Conservation (phyloP, 192 early-diverging fungal species). For the Gigaspora rosea region DNA sequence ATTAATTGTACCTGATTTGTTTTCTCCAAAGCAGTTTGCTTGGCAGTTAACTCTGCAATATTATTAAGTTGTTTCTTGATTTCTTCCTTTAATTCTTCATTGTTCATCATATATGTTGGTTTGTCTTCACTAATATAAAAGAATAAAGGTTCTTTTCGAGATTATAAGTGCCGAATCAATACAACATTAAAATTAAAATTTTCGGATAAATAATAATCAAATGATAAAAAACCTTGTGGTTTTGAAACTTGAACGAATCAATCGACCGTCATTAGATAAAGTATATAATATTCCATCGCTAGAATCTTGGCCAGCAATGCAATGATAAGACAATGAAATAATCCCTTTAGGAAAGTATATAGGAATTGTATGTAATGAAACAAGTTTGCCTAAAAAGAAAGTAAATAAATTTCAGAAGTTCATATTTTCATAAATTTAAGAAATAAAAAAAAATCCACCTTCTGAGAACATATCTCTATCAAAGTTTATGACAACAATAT, state of each 20-base stretch:
- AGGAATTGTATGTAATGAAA: slow-evolving; percentile 11
- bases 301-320: neutral
- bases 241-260: slow-evolving; percentile 5
- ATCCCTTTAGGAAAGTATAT: slow-evolving; percentile 18
- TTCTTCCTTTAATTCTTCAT: slow-evolving; percentile 13
- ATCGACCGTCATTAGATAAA: slow-evolving; percentile 8
- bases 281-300: slow-evolving; percentile 20
- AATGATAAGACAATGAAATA: slow-evolving; percentile 1
- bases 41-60: slow-evolving; percentile 16
- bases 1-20: slow-evolving; percentile 3
- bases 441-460: neutral
- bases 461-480: slow-evolving; percentile 2
- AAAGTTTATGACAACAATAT: slow-evolving; percentile 18
- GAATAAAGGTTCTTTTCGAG: neutral
- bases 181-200: neutral
- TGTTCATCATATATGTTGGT: neutral
- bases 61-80: slow-evolving; percentile 17
- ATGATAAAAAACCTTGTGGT: neutral
- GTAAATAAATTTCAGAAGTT: neutral
- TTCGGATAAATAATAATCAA: neutral
- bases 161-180: neutral
- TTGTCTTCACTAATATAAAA: neutral
- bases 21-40: slow-evolving; percentile 22
- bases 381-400: slow-evolving; percentile 18
- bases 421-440: neutral